Evolutionary conservation across 306 rosid species (phyloP).

Genomic region (Ormosia emarginata): DNA sequence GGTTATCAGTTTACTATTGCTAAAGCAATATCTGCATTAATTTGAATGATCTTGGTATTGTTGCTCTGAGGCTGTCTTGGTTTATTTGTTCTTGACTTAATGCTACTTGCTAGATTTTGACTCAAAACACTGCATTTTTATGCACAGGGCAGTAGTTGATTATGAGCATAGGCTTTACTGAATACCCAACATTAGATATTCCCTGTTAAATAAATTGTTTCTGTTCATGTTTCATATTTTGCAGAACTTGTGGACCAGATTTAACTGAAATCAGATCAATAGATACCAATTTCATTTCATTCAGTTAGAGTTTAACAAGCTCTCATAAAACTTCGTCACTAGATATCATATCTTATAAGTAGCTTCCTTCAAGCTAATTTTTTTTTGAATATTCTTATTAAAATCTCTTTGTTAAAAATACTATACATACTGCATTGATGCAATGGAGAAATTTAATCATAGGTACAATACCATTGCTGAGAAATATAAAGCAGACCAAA

Average conservation of each 20-base stretch:
- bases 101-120: background rate
- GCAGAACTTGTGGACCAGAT: background rate
- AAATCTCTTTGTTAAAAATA: too few relatives aligned
- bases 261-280: background rate
- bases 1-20: too few relatives aligned
- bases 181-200: background rate
- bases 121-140: background rate
- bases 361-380: background rate
- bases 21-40: too few relatives aligned
- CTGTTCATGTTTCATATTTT: background rate
- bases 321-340: background rate
- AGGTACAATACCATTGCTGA: too few relatives aligned
- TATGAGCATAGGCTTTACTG: background rate
- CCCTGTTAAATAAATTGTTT: background rate
- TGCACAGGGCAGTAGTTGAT: background rate
- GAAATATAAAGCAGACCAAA: too few relatives aligned
- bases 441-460: too few relatives aligned
- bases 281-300: background rate
- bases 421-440: too few relatives aligned
- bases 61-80: too few relatives aligned
- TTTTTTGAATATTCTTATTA: background rate
- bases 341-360: background rate
- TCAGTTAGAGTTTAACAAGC: background rate
- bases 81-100: too few relatives aligned
- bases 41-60: too few relatives aligned